Percentiles rank a stretch among this genome's conserved stretches.
These are phyloP conservation scores for Leptomonas pyrrhocoris DNA, from an alignment of 208 protist genomes.

Conservation along the genomic window DNA sequence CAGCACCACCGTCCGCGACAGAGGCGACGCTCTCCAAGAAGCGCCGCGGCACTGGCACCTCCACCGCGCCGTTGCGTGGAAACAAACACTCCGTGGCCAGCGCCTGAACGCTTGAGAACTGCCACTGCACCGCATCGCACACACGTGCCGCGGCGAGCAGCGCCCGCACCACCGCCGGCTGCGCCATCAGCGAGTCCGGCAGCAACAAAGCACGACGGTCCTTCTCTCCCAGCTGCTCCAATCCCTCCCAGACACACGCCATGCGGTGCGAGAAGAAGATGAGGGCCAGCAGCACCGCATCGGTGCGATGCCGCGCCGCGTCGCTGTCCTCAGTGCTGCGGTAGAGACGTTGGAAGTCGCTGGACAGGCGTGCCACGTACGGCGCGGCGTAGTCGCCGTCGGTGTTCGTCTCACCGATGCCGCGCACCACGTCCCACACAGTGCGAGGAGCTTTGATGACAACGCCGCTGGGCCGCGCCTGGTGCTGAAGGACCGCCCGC, in stretches of 20 bases:
- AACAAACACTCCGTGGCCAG: constrained; percentile 23
- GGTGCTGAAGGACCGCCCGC: constrained; percentile 37
- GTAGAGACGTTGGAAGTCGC: constrained; percentile 26
- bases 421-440: constrained; percentile 36
- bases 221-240: constrained; percentile 11
- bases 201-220: constrained; percentile 22
- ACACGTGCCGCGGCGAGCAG: constrained; percentile 2
- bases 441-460: constrained; percentile 30
- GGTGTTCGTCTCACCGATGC: constrained; percentile 29
- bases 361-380: constrained; percentile 20
- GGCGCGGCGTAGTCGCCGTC: constrained; percentile 29
- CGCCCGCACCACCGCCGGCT: constrained; percentile 6
- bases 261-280: constrained; percentile 23
- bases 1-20: neutral
- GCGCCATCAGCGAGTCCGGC: constrained; percentile 12
- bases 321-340: constrained; percentile 22
- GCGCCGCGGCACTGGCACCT: neutral
- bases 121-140: constrained; percentile 21
- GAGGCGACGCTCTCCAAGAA: neutral
- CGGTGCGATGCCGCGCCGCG: constrained; percentile 12
- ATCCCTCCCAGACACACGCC: constrained; percentile 15
- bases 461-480: constrained; percentile 33
- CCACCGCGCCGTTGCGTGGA: neutral
- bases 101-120: constrained; percentile 12
- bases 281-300: constrained; percentile 24